Evolutionary conservation across 2,329 filamentous ascomycete species (phyloP), one percentile per base, ranked within the genome.

Genomic region (Colletotrichum sp.): DNA sequence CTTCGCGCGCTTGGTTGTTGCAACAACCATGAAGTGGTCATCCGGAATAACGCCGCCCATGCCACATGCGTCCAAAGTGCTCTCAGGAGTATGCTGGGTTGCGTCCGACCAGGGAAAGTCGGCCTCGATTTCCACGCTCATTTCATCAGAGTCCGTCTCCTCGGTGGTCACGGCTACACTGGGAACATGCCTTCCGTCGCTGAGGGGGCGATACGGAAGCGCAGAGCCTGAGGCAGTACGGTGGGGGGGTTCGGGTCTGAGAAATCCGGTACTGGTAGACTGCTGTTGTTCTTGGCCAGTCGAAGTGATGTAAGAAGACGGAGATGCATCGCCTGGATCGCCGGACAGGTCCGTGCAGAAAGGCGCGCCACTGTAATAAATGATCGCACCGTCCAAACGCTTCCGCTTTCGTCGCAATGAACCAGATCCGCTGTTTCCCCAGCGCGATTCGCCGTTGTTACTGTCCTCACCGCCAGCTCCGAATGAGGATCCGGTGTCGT

Each of bases 291-390:
- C 85, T 71, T 86, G 84, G 2, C 84, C 86, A 12, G 85, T 85
- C n/a, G 87, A 88, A 6, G 86, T 85, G 83, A 89, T 84, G 74
- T 90, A 87, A 2, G 89, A 88, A 3, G 87, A 82, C 2, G 88
- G 87, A 0, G 87, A 89, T 2, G 83, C 77, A 26, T 89, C 88
- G 3, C 88, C 88, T 13, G 86, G 86, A 79, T 96, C 93, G 3
- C 93, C 93, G 18, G 93, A 95, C 5, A 97, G 85, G 82, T 98
- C 95, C 2, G 93, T 96, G 82, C 93, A 97, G 82, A 97, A 98
- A 0, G 91, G 91, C 2, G 94, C 93, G 30, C 94, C 94, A 76
- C 90, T 95, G 82, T 96, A 98, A 81, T 96, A 98, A 21, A 96
- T 95, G 78, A 98, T 94, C 2, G 94, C 92, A 10, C 95, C 95